A percentile compares a stretch with the other conserved stretches of the same genome.
Conservation (phyloP, 306 rosid species). For the Cicer chorassanicum region DNA sequence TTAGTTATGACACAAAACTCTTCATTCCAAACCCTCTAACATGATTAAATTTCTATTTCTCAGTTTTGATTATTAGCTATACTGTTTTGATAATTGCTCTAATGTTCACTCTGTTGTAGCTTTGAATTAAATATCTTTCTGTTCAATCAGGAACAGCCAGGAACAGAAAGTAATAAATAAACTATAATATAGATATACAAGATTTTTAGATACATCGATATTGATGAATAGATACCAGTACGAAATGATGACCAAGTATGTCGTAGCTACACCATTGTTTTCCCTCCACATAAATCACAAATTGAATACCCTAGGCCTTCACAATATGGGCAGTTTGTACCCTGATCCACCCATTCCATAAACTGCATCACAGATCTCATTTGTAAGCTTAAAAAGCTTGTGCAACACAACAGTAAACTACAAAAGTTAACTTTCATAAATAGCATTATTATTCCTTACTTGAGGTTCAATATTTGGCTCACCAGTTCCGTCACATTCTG, state of each 20-base stretch:
- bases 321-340: slow-evolving; percentile 80
- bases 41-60: slow-evolving; percentile 21
- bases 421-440: not conserved
- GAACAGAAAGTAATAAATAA: slow-evolving; percentile 17
- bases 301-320: slow-evolving; percentile 72
- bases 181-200: not conserved
- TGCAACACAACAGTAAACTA: slow-evolving; percentile 10
- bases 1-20: not conserved
- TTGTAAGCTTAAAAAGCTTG: slow-evolving; percentile 36
- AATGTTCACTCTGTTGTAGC: slow-evolving; percentile 7
- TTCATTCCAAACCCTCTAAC: not conserved
- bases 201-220: slow-evolving; percentile 31
- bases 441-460: slow-evolving; percentile 54
- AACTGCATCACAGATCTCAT: slow-evolving; percentile 63
- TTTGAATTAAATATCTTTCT: not conserved
- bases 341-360: slow-evolving; percentile 88
- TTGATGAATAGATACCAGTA: slow-evolving; percentile 33
- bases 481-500: slow-evolving; percentile 94
- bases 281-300: slow-evolving; percentile 79
- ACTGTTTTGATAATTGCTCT: not conserved
- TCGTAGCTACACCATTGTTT: slow-evolving; percentile 47
- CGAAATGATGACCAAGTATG: slow-evolving; percentile 37
- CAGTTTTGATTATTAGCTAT: not conserved
- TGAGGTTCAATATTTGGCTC: slow-evolving; percentile 92
- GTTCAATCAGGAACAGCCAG: slow-evolving; percentile 9